These are phyloP conservation scores for Penicillium angulare DNA, from an alignment of 495 filamentous ascomycete species.

Conservation along the genomic window DNA sequence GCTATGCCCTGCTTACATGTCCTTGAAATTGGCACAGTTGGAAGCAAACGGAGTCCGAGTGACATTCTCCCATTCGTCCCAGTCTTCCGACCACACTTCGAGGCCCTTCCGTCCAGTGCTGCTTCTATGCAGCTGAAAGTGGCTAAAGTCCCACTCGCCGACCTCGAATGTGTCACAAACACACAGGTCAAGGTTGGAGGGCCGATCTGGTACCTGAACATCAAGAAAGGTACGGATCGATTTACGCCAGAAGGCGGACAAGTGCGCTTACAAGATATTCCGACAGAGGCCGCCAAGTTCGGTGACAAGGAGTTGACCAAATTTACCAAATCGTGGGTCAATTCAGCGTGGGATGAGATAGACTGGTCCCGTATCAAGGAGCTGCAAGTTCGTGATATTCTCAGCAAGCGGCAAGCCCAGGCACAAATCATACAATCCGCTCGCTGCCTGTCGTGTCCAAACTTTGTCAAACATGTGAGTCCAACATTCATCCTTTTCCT, in stretches of 20 bases:
- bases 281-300: constrained; percentile 39
- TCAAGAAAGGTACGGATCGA: constrained; percentile 42
- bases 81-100: constrained; percentile 58
- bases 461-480: constrained; percentile 84
- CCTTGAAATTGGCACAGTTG: constrained; percentile 65
- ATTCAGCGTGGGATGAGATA: constrained; percentile 77
- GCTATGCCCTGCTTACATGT: constrained; percentile 67
- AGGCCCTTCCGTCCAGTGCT: constrained; percentile 51
- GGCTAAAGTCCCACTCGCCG: constrained; percentile 61
- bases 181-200: constrained; percentile 62
- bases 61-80: constrained; percentile 80
- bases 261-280: background rate
- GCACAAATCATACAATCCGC: constrained; percentile 56
- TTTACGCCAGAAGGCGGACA: too few relatives aligned
- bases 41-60: constrained; percentile 64
- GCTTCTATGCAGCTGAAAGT: constrained; percentile 64
- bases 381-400: constrained; percentile 68
- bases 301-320: constrained; percentile 61
- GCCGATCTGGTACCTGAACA: constrained; percentile 43
- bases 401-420: constrained; percentile 64
- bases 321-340: constrained; percentile 67
- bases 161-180: constrained; percentile 79
- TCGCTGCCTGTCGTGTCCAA: constrained; percentile 62
- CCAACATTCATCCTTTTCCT: background rate
- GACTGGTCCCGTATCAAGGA: constrained; percentile 79